Evolutionary conservation across 805 yeast genomes (phyloP).

Genomic region (Myxozyma lipomycoides): DNA sequence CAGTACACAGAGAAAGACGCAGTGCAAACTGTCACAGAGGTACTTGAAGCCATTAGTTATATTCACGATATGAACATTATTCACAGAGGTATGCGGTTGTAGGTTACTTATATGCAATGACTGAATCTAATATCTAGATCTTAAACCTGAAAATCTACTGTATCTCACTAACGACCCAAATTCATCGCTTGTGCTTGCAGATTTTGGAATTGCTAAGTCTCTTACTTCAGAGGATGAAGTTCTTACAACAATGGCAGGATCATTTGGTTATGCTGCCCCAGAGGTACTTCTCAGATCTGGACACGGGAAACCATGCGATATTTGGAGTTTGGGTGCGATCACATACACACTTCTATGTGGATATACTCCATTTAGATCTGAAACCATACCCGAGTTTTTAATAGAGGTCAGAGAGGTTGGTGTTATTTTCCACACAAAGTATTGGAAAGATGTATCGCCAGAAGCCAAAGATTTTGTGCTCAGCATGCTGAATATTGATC

Average conservation of each 20-base stretch:
- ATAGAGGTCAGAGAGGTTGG: slow-evolving; percentile 74
- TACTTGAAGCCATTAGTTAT: slow-evolving; percentile 73
- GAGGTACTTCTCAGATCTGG: slow-evolving; percentile 79
- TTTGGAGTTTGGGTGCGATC: slow-evolving; percentile 94
- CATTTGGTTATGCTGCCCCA: slow-evolving; percentile 96
- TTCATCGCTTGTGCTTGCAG: slow-evolving; percentile 82
- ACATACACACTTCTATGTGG: slow-evolving; percentile 89
- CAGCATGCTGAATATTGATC: slow-evolving; percentile 64
- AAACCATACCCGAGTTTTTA: slow-evolving; percentile 73
- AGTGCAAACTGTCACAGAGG: slow-evolving; percentile 64
- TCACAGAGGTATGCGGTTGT: slow-evolving; percentile 50
- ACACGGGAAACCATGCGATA: slow-evolving; percentile 92
- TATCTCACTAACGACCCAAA: slow-evolving; percentile 59
- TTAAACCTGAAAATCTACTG: slow-evolving; percentile 89
- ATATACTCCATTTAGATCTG: slow-evolving; percentile 86
- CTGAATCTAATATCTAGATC: slow-evolving; percentile 43
- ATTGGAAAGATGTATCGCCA: slow-evolving; percentile 76
- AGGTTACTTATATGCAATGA: background rate
- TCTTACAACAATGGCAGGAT: slow-evolving; percentile 75
- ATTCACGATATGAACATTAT: slow-evolving; percentile 75
- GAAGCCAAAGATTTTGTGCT: slow-evolving; percentile 79
- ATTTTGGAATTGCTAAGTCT: slow-evolving; percentile 90
- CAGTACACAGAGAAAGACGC: slow-evolving; percentile 89
- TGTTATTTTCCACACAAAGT: slow-evolving; percentile 79
- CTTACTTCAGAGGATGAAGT: slow-evolving; percentile 57